Evolutionary conservation across 2,329 filamentous ascomycete genomes (phyloP), one percentile per base, ranked within the genome.

Genomic region (Colletotrichum liriopes): DNA sequence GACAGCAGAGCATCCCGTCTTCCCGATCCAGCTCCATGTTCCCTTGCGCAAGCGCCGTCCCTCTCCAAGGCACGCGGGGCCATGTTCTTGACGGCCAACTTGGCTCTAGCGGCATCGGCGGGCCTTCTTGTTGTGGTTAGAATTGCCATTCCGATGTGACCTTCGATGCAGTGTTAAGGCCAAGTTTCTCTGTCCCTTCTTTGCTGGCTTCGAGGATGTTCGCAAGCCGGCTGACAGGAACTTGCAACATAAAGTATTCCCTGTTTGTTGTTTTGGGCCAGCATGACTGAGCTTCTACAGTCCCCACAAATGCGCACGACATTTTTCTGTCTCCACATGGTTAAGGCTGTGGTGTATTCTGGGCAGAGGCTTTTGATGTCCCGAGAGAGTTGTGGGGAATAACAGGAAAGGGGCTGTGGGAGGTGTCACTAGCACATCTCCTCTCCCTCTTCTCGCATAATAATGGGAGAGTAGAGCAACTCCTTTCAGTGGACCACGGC

Each of bases 61-160:
- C 98, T 98, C 75, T 96, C 93, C 37, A 98, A 82, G 3, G 95
- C 95, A n/a, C 94, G 89, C 76, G 93, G 89, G 29, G 98, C 94
- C 94, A 98, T 97, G 77, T 94, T 92, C 78, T 95, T 91, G 58
- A 98, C 93, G 93, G 74, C 93, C 94, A 66, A 86, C 88, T 80
- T 96, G 93, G 1, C 96, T 94, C 92, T 93, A 56, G 88, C 91
- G 67, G 88, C 89, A 81, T 98, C 93, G 32, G 86, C 90, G 3
- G 89, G 67, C 94, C 86, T 37, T 86, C 87, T 88, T 89, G 81
- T 96, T 90, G 81, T 97, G 98, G 84, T 98, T 92, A 82, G 98
- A 98, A 82, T 98, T 97, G 47, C 95, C 95, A 79, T 98, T 94
- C 95, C 95, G 68, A 98, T 92, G 79, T 98, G 95, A 5, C 95